Conservation (phyloP, 306 rosid genomes). For the Mimosa bimucronata region DNA sequence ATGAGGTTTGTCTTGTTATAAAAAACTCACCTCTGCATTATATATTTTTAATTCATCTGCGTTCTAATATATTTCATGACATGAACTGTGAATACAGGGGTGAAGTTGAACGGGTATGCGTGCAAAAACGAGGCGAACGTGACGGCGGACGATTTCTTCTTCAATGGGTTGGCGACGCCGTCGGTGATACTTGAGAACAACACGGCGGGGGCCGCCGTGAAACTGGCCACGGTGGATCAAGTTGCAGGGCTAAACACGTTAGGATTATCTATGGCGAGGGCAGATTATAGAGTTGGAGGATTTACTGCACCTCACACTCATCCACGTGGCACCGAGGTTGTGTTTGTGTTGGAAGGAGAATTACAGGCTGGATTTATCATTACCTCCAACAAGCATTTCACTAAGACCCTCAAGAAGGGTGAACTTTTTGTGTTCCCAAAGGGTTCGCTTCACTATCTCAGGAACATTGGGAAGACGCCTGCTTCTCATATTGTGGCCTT, state of each 20-base stretch:
- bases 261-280: constrained; percentile 20
- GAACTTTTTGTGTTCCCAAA: constrained; percentile 37
- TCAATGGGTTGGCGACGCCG: constrained; percentile 22
- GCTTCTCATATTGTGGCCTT: constrained; percentile 32
- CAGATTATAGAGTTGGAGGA: constrained; percentile 33
- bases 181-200: constrained; percentile 12
- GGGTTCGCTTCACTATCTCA: constrained; percentile 27
- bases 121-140: constrained; percentile 39
- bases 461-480: constrained; percentile 30
- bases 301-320: constrained; percentile 39
- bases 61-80: too few relatives aligned
- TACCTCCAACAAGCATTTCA: constrained; percentile 31
- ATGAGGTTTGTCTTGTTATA: too few relatives aligned
- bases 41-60: too few relatives aligned
- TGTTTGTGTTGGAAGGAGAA: constrained; percentile 38
- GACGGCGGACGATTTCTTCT: constrained; percentile 40
- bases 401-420: constrained; percentile 25
- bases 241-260: constrained; percentile 40
- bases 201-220: constrained; percentile 20
- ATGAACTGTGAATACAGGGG: neutral
- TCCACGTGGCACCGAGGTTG: constrained; percentile 40
- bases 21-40: too few relatives aligned
- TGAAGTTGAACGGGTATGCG: constrained; percentile 39
- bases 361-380: constrained; percentile 30
- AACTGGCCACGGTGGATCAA: constrained; percentile 24